Base-by-base conservation (phyloP, 1,139 yeast genomes). In the Yamadazyma friedrichii region DNA sequence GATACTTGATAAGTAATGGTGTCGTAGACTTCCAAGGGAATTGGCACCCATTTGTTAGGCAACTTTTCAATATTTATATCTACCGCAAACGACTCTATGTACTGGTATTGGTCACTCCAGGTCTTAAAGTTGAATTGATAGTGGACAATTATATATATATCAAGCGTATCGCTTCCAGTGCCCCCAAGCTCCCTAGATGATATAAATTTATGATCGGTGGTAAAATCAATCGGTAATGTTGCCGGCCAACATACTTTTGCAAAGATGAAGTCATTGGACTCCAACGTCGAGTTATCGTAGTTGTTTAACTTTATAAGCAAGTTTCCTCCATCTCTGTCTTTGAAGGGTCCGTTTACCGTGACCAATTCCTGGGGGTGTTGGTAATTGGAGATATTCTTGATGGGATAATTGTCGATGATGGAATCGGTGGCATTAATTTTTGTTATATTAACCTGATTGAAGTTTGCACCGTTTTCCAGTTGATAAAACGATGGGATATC, bases 161-260 rank as follows among this genome's bases (percentile, higher is more conserved):
- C 70, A 32, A 67, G 55, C 2, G 55, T 31, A 30, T 52, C 32
- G 40, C 16, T 29, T 37, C 20, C 42, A 10, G 8, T 11, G 33
- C 16, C 33, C 24, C 40, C 26, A 1, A 51, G 39, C 2, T 48
- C 44, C 2, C 46, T 38, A 6, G 56, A 35, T 35, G 52, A 42
- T 2, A 58, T 22, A 42, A 61, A 67, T 15, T 40, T 36, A 40
- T 66, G 68, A 11, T 46, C 30, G 1, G 67, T 16, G 6, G 35
- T 32, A 36, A 70, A 65, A 32, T 56, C 57, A 38, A 60, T 58
- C 2, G 77, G 74, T 11, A 45, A 45, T 1, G 67, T 69, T 0
- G 76, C 74, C 0, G 76, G 75, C 77, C 77, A 72, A 47, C 76
- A 71, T 12, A 70, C 44, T 45, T 72, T 72, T 25, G 68, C 54